Base-by-base conservation (phyloP, 495 filamentous ascomycete species). In the Cryomyces minteri region DNA sequence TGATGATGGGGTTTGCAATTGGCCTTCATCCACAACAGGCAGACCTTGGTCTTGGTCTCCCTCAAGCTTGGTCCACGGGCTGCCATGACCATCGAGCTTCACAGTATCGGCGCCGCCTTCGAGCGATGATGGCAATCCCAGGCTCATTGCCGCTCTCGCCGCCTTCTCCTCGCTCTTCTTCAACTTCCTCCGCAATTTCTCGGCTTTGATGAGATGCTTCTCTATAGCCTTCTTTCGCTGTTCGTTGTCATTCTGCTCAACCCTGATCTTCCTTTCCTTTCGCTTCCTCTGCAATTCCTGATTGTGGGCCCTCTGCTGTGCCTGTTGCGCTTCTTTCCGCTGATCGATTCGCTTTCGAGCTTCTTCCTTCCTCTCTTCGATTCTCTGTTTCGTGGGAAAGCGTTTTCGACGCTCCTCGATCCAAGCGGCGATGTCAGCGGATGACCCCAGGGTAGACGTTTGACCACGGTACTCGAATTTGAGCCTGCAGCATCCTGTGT, bases 351-450 rank as follows among this genome's bases (percentile, higher is more conserved):
- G n/a, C n/a, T n/a, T n/a, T n/a, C n/a, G n/a, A n/a, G n/a, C n/a
- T 56, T 52, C 45, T 49, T 37, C 44, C 49, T 53, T 58, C 40
- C 67, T 68, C 47, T 73, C 69, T 44, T 62, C 67, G 48, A 71
- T 62, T 39, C 78, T 73, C 44, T 73, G 72, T 58, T 75, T 70
- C 0, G 86, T 93, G 4, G 87, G 87, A 56, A 70, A 94, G 12
- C 75, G 75, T 51, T 77, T 80, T 54, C 72, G 78, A 25, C 87
- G 76, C 57, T 90, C 84, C 37, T 73, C 76, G 45, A 92, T 76
- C 82, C 84, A 94, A 14, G 76, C 73, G 9, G 72, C 70, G 45
- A 93, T 69, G 46, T 92, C 85, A n/a, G 72, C 63, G 4, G 70
- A 57, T 60, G 73, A 58, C 65, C 80, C 56, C 5, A 66, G 51